Evolutionary conservation across 345 rosid genomes (phyloP).

Genomic region (Lagerstroemia speciosa): DNA sequence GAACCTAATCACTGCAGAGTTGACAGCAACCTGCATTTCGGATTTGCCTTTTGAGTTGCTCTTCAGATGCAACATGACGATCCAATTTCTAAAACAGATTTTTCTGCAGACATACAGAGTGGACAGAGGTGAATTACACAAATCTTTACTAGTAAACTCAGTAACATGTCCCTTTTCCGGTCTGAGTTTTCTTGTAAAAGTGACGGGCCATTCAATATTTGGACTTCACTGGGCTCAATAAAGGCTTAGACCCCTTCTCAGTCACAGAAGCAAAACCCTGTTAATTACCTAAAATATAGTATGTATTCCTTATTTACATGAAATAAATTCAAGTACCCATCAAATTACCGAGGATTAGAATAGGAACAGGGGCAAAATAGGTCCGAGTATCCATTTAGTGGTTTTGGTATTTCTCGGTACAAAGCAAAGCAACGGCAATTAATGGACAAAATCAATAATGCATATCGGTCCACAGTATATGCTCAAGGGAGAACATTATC

Average conservation of each 20-base stretch:
- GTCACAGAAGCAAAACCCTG: not conserved
- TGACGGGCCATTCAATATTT: too few species aligned
- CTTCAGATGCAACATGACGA: not conserved
- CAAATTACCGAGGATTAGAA: not conserved
- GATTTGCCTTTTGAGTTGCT: not conserved
- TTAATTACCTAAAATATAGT: not conserved
- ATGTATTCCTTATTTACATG: not conserved
- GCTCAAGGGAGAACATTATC: slow-evolving; percentile 15
- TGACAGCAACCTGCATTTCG: not conserved
- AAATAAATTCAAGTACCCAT: not conserved
- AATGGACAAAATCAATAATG: not conserved
- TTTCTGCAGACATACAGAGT: too few species aligned
- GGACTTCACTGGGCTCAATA: too few species aligned
- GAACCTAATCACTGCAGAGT: not conserved
- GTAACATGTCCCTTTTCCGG: too few species aligned
- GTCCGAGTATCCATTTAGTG: not conserved
- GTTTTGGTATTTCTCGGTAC: not conserved
- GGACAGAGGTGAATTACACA: too few species aligned
- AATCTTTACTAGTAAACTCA: too few species aligned
- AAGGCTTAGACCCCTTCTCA: too few species aligned
- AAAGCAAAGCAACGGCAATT: not conserved
- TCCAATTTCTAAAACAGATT: not conserved
- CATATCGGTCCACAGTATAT: not conserved
- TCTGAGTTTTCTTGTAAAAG: too few species aligned
- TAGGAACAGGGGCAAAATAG: not conserved